A percentile compares a stretch with the other conserved stretches of the same genome.
These are phyloP conservation scores for Porcisia hertigi DNA, from an alignment of 208 protist species.

Conservation along the genomic window DNA sequence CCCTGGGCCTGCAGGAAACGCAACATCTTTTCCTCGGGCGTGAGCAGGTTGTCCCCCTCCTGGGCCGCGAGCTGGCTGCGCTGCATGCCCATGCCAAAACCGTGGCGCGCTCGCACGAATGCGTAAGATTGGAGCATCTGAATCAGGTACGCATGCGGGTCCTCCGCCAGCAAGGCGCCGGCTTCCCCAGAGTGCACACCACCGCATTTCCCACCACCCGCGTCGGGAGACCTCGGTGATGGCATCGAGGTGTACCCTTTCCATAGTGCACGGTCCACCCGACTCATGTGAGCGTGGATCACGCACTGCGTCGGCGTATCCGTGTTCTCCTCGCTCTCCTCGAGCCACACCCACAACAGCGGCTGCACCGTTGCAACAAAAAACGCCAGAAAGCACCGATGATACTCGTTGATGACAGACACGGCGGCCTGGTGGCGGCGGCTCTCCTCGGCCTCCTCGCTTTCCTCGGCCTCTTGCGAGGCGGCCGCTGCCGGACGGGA, in stretches of 20 bases:
- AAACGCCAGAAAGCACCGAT: slow-evolving; percentile 34
- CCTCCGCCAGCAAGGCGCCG: neutral
- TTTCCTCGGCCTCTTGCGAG: neutral
- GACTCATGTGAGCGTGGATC: slow-evolving; percentile 54
- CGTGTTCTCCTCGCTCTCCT: slow-evolving; percentile 54
- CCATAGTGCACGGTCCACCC: slow-evolving; percentile 57
- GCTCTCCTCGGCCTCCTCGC: slow-evolving; percentile 4
- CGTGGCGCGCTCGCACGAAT: slow-evolving; percentile 78
- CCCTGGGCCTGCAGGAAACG: slow-evolving; percentile 86
- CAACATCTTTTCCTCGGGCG: slow-evolving; percentile 67
- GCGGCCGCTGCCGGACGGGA: neutral
- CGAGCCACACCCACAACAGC: slow-evolving; percentile 52
- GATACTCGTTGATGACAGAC: slow-evolving; percentile 27
- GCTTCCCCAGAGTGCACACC: neutral
- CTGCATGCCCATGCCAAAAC: slow-evolving; percentile 87
- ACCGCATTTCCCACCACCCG: neutral
- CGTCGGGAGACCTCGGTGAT: neutral
- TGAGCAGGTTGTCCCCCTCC: slow-evolving; percentile 59
- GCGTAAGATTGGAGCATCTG: slow-evolving; percentile 50
- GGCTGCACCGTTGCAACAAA: slow-evolving; percentile 35
- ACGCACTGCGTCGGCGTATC: slow-evolving; percentile 82
- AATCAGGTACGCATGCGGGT: slow-evolving; percentile 20
- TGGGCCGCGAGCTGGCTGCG: slow-evolving; percentile 70
- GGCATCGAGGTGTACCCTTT: slow-evolving; percentile 20
- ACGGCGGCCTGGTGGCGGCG: slow-evolving; percentile 5